These are phyloP conservation scores for Clonostachys byssicola DNA, from an alignment of 2,329 filamentous ascomycete genomes.

Conservation along the genomic window DNA sequence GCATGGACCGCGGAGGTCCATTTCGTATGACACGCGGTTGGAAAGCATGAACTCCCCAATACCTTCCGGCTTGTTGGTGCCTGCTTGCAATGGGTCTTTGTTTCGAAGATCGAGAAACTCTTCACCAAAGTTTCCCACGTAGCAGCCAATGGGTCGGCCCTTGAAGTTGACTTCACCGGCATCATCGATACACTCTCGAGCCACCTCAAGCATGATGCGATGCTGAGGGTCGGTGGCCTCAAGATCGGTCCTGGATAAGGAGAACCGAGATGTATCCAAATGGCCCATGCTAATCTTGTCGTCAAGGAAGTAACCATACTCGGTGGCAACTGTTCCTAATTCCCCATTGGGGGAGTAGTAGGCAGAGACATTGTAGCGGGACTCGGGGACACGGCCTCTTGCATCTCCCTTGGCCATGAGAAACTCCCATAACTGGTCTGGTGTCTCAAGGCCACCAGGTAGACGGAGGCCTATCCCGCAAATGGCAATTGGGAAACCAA, in stretches of 20 bases:
- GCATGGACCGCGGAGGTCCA: slow-evolving; percentile 43
- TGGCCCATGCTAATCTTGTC: slow-evolving; percentile 12
- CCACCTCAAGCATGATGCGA: slow-evolving; percentile 29
- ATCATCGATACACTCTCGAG: slow-evolving; percentile 31
- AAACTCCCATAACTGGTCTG: slow-evolving; percentile 28
- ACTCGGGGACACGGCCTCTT: slow-evolving; percentile 15
- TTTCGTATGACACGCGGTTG: too few species aligned
- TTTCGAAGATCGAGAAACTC: slow-evolving; percentile 6
- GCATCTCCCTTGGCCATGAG: slow-evolving; percentile 21
- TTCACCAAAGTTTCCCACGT: slow-evolving; percentile 18
- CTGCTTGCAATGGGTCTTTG: too few species aligned
- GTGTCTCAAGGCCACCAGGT: slow-evolving; percentile 23
- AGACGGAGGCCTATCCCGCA: slow-evolving; percentile 18
- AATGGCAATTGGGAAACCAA: neutral
- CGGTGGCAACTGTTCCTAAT: slow-evolving; percentile 8
- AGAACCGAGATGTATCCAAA: slow-evolving; percentile 20
- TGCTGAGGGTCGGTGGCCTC: slow-evolving; percentile 35
- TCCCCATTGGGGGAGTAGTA: slow-evolving; percentile 20
- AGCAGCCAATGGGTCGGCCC: slow-evolving; percentile 21
- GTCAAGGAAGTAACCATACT: neutral
- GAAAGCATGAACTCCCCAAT: too few species aligned
- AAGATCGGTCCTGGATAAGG: slow-evolving; percentile 29
- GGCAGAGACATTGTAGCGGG: slow-evolving; percentile 13
- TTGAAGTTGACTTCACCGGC: slow-evolving; percentile 5
- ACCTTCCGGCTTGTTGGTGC: neutral